These are phyloP conservation scores for Colletotrichum neosansevieriae DNA, from an alignment of 2,329 filamentous ascomycete genomes.

Conservation along the genomic window DNA sequence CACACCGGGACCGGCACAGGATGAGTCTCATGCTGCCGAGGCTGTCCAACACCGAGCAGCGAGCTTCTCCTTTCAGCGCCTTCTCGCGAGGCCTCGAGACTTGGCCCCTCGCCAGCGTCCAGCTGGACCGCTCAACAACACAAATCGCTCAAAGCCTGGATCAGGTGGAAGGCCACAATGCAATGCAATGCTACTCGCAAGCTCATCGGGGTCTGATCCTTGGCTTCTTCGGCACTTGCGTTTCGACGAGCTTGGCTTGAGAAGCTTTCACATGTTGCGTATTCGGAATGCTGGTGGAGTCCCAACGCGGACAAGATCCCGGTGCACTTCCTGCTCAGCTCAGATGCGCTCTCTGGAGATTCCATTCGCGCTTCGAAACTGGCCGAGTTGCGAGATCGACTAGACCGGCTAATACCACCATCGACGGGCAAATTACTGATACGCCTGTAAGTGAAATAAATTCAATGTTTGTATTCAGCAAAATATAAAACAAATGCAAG, in stretches of 20 bases:
- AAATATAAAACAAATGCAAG: too few species aligned
- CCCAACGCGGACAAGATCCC: constrained; percentile 50
- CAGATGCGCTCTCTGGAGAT: constrained; percentile 16
- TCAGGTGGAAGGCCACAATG: constrained; percentile 46
- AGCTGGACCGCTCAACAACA: constrained; percentile 20
- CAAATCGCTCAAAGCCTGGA: constrained; percentile 45
- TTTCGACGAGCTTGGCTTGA: constrained; percentile 51
- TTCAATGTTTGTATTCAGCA: too few species aligned
- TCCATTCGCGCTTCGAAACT: fast-evolving
- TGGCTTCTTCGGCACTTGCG: constrained; percentile 52
- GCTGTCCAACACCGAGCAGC: neutral
- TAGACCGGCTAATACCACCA: neutral
- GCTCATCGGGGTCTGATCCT: constrained; percentile 50
- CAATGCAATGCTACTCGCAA: constrained; percentile 48
- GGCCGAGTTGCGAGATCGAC: neutral
- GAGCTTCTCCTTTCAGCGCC: neutral
- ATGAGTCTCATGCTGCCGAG: neutral
- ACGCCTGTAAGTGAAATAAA: neutral
- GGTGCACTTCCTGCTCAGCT: constrained; percentile 44
- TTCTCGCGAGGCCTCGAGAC: neutral
- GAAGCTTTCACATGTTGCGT: constrained; percentile 50
- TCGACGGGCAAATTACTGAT: neutral
- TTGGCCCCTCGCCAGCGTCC: neutral
- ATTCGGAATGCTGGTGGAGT: constrained; percentile 53
- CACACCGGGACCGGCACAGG: too few species aligned